Evolutionary conservation across 1,139 yeast genomes (phyloP).

Genomic region (Pichia sp.): DNA sequence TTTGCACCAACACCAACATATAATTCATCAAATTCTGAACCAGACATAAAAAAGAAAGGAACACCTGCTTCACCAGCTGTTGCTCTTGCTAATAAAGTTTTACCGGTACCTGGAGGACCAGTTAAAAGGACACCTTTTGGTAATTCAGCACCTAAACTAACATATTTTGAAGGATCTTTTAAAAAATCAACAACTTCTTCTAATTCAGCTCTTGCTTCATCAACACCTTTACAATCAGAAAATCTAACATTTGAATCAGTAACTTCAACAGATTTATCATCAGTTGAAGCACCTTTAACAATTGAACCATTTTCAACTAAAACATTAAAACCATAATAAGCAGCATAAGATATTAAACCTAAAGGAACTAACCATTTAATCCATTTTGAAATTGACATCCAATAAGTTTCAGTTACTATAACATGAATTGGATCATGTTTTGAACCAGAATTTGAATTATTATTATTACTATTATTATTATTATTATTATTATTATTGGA

Average conservation of each 20-base stretch:
- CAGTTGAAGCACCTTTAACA: slow-evolving; percentile 67
- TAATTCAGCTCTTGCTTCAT: slow-evolving; percentile 94
- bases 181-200: slow-evolving; percentile 96
- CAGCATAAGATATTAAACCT: slow-evolving; percentile 67
- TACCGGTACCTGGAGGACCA: slow-evolving; percentile 99
- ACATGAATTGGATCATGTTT: slow-evolving; percentile 78
- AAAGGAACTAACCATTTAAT: slow-evolving; percentile 82
- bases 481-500: not conserved
- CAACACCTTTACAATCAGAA: slow-evolving; percentile 94
- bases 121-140: slow-evolving; percentile 96
- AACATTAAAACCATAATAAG: slow-evolving; percentile 67
- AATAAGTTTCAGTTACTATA: slow-evolving; percentile 74
- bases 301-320: slow-evolving; percentile 81
- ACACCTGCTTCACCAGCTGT: slow-evolving; percentile 99
- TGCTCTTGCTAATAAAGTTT: slow-evolving; percentile 92
- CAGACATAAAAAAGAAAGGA: slow-evolving; percentile 97
- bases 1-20: slow-evolving; percentile 99
- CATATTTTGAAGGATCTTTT: slow-evolving; percentile 92
- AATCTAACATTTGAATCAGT: slow-evolving; percentile 83
- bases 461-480: not conserved
- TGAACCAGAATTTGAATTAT: slow-evolving; percentile 19
- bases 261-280: slow-evolving; percentile 76
- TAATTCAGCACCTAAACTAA: slow-evolving; percentile 92
- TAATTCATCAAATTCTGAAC: slow-evolving; percentile 95
- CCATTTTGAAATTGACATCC: slow-evolving; percentile 78